A percentile compares a stretch with the other conserved stretches of the same genome.
Evolutionary conservation across 1,284 basidiomycete genomes (phyloP).

Genomic region (Chondrostereum purpureum): DNA sequence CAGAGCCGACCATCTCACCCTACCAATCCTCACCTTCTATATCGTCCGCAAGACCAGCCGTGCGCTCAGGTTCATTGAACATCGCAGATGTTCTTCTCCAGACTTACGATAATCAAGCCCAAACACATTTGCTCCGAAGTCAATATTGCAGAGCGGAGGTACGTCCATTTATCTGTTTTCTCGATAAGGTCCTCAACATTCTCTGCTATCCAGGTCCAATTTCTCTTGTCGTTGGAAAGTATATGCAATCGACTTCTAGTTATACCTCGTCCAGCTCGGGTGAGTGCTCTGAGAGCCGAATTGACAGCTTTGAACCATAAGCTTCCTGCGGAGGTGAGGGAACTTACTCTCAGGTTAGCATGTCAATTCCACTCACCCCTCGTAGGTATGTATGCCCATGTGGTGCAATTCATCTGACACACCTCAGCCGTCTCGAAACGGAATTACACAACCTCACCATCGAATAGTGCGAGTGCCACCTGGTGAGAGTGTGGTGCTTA

Average conservation of each 20-base stretch:
- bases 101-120: slow-evolving; percentile 62
- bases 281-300: slow-evolving; percentile 93
- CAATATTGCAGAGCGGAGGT: slow-evolving; percentile 93
- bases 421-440: slow-evolving; percentile 26
- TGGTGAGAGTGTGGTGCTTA: slow-evolving; percentile 95
- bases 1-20: slow-evolving; percentile 35
- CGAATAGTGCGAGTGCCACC: slow-evolving; percentile 96
- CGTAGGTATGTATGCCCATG: slow-evolving; percentile 90
- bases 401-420: slow-evolving; percentile 82
- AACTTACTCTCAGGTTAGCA: slow-evolving; percentile 3
- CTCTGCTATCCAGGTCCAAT: slow-evolving; percentile 57
- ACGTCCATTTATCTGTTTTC: slow-evolving; percentile 17
- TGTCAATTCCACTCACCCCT: slow-evolving; percentile 13
- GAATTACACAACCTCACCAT: slow-evolving; percentile 70
- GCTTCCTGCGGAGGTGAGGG: slow-evolving; percentile 80
- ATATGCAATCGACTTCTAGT: slow-evolving; percentile 91
- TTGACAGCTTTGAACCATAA: slow-evolving; percentile 94
- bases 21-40: slow-evolving; percentile 66
- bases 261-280: slow-evolving; percentile 89
- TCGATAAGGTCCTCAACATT: slow-evolving; percentile 10
- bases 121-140: slow-evolving; percentile 72
- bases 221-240: slow-evolving; percentile 84
- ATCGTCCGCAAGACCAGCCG: slow-evolving; percentile 33
- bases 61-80: slow-evolving; percentile 36
- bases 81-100: slow-evolving; percentile 50